Conservation (phyloP, 2,329 filamentous ascomycete species). For the Talaromyces sp. region DNA sequence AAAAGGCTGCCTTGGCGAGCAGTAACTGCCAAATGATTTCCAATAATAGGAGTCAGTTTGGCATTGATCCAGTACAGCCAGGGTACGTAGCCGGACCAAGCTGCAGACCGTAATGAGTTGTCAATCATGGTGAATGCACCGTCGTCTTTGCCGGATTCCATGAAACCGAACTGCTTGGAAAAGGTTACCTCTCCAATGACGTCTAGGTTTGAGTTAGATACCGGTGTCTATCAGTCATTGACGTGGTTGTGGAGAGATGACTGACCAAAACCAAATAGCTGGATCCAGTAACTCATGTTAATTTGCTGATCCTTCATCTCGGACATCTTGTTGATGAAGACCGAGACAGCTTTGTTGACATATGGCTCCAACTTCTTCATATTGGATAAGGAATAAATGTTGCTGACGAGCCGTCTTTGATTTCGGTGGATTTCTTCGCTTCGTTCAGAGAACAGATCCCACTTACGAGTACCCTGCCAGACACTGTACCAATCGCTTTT, state of each 20-base stretch:
- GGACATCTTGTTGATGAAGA: constrained; percentile 29
- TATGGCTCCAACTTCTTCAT: constrained; percentile 34
- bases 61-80: constrained; percentile 31
- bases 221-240: constrained; percentile 17
- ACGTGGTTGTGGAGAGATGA: background rate
- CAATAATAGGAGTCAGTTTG: constrained; percentile 28
- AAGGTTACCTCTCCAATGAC: constrained; percentile 38
- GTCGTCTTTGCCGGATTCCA: constrained; percentile 27
- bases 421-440: constrained; percentile 30
- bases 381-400: constrained; percentile 31
- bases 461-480: constrained; percentile 33
- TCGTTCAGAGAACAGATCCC: constrained; percentile 35
- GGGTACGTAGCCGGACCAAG: constrained; percentile 35
- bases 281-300: constrained; percentile 5
- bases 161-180: constrained; percentile 31
- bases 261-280: constrained; percentile 7
- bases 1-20: constrained; percentile 28
- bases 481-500: constrained; percentile 38
- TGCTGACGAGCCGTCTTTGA: constrained; percentile 26
- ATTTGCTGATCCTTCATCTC: constrained; percentile 12
- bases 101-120: constrained; percentile 22
- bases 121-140: constrained; percentile 30
- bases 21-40: constrained; percentile 29
- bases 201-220: constrained; percentile 19
- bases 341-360: constrained; percentile 30